Evolutionary conservation across 805 yeast genomes (phyloP).

Genomic region (Candida ascalaphidarum): DNA sequence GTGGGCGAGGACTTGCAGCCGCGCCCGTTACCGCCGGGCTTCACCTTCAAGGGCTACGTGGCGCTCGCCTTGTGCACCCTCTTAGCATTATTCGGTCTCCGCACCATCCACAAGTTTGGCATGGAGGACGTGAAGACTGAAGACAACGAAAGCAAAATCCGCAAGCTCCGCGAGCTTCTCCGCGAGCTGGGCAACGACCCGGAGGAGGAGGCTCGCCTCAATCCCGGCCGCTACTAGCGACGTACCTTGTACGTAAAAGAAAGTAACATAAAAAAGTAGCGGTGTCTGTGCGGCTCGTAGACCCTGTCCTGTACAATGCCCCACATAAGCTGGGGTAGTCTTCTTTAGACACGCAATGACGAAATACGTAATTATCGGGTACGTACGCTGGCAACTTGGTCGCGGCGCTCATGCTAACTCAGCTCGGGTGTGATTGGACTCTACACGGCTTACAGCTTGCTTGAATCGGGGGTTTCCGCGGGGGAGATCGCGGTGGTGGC

Average conservation of each 20-base stretch:
- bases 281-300: too few species aligned
- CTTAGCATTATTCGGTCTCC: slow-evolving; percentile 53
- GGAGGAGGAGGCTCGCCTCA: too few species aligned
- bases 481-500: slow-evolving; percentile 24
- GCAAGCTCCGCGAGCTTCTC: slow-evolving; percentile 21
- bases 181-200: too few species aligned
- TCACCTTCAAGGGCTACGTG: slow-evolving; percentile 61
- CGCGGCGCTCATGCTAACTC: not conserved
- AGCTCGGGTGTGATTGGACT: not conserved
- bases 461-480: not conserved
- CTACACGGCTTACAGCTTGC: too few species aligned
- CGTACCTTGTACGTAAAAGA: too few species aligned
- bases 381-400: slow-evolving; percentile 6
- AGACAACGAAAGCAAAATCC: slow-evolving; percentile 36
- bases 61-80: slow-evolving; percentile 49
- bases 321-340: too few species aligned
- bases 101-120: slow-evolving; percentile 54
- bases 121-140: slow-evolving; percentile 51
- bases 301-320: too few species aligned
- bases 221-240: too few species aligned
- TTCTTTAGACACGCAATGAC: too few species aligned
- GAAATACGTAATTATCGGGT: slow-evolving; percentile 21
- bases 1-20: slow-evolving; percentile 55
- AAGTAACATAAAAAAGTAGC: too few species aligned
- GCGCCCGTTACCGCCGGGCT: slow-evolving; percentile 58